Evolutionary conservation across 768 basidiomycete genomes (phyloP).

Genomic region (Panellus pusillus): DNA sequence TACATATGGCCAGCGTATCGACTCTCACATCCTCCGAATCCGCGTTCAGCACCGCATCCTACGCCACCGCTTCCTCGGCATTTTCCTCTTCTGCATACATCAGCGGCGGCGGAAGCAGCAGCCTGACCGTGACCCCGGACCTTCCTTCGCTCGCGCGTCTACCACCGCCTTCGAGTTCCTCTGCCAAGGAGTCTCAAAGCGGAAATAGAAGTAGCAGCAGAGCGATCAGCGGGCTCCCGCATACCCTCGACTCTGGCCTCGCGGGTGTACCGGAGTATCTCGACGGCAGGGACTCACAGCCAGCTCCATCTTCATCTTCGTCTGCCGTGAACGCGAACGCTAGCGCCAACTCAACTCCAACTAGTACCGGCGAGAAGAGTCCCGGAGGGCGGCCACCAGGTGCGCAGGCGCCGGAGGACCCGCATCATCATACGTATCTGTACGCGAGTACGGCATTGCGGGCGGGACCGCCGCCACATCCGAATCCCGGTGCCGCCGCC

Average conservation of each 20-base stretch:
- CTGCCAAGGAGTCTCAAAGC: no score
- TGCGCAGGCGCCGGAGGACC: slow-evolving; percentile 5
- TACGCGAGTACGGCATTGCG: background rate
- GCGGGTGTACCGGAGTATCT: background rate
- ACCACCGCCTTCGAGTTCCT: no score
- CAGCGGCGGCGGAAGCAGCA: background rate
- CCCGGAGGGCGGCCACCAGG: background rate
- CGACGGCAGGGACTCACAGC: background rate
- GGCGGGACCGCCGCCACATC: no score
- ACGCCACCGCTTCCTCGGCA: slow-evolving; percentile 1
- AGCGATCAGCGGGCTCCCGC: no score
- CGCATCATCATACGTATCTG: background rate
- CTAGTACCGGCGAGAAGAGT: no score
- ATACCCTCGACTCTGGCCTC: background rate
- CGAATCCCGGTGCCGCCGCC: background rate
- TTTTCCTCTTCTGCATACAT: background rate
- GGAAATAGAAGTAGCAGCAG: no score
- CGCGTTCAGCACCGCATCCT: background rate
- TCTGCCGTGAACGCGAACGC: background rate
- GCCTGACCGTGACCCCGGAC: background rate
- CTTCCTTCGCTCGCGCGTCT: background rate
- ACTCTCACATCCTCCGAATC: background rate
- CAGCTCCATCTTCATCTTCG: background rate
- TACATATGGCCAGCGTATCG: background rate
- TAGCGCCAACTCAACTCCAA: background rate